phyloP scores from a whole-genome alignment of 2,329 filamentous ascomycete species.

The Fusarium nematophilum region DNA sequence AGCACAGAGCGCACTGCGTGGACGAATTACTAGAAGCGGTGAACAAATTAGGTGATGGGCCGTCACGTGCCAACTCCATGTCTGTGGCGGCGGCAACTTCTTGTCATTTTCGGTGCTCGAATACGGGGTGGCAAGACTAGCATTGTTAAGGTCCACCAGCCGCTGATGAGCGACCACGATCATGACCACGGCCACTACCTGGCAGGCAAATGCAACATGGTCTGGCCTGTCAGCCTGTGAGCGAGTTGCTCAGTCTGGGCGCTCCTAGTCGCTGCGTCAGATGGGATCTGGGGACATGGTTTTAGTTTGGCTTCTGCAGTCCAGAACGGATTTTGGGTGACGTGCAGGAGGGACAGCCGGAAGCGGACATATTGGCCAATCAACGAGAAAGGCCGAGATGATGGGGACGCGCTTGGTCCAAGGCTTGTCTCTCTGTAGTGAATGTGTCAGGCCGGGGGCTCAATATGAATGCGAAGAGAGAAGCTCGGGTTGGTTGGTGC shows the following conservation, averaged over 20 bases:
- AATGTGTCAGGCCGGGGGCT: constrained; percentile 24
- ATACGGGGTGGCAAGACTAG: constrained; percentile 17
- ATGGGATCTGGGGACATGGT: constrained; percentile 31
- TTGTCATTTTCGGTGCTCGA: constrained; percentile 10
- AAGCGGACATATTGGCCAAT: constrained; percentile 35
- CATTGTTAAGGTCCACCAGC: constrained; percentile 1
- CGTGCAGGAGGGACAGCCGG: constrained; percentile 35
- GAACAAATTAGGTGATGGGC: constrained; percentile 35
- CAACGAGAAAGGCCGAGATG: constrained; percentile 18
- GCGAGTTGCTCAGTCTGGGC: constrained; percentile 16
- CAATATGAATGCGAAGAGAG: constrained; percentile 25
- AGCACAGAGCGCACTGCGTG: constrained; percentile 13
- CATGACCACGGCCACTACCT: no score
- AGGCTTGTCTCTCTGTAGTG: constrained; percentile 28
- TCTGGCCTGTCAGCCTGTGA: constrained; percentile 18
- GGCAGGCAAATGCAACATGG: background rate
- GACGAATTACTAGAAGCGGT: constrained; percentile 33
- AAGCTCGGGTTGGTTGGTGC: constrained; percentile 1
- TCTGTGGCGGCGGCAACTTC: constrained; percentile 15
- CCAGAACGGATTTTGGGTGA: constrained; percentile 34
- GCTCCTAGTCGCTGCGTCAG: constrained; percentile 32
- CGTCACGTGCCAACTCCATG: constrained; percentile 29
- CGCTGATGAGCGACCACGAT: background rate
- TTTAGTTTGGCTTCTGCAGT: constrained; percentile 37
- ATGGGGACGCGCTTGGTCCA: constrained; percentile 41